phyloP scores from a whole-genome alignment of 352 stramenopile genomes.

The Globisporangium polare region DNA sequence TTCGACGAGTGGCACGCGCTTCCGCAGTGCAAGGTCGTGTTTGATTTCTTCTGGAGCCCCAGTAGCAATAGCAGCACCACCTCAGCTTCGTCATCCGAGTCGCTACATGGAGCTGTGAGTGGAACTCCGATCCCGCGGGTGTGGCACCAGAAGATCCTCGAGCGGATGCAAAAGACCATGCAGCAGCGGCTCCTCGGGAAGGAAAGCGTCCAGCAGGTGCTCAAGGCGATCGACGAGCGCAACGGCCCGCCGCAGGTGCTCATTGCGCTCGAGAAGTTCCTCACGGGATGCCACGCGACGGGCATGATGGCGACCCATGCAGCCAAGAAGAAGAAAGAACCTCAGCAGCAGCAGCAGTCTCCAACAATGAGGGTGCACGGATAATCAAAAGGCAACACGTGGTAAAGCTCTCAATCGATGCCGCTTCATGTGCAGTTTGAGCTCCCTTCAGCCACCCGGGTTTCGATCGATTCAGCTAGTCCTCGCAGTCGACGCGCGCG shows the following conservation, averaged over 20 bases:
- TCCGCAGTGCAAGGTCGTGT: slow-evolving; percentile 23
- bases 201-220: slow-evolving; percentile 49
- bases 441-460: background rate
- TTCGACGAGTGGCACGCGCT: slow-evolving; percentile 46
- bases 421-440: background rate
- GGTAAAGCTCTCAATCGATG: too few species aligned
- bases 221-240: slow-evolving; percentile 36
- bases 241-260: slow-evolving; percentile 28
- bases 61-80: background rate
- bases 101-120: background rate
- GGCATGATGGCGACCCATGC: background rate
- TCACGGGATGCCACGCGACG: slow-evolving; percentile 15
- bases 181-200: slow-evolving; percentile 53
- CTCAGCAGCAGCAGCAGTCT: background rate
- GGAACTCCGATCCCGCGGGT: slow-evolving; percentile 13
- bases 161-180: slow-evolving; percentile 36
- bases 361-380: background rate
- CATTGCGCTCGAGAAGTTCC: slow-evolving; percentile 44
- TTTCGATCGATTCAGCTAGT: background rate
- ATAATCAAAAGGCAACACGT: too few species aligned
- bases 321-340: slow-evolving; percentile 11
- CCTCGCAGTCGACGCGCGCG: background rate
- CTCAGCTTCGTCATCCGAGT: background rate
- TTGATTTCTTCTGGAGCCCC: slow-evolving; percentile 41
- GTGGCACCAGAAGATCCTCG: slow-evolving; percentile 50